Evolutionary conservation across 2,329 filamentous ascomycete genomes (phyloP).

Genomic region (Penicillium brevicompactum): DNA sequence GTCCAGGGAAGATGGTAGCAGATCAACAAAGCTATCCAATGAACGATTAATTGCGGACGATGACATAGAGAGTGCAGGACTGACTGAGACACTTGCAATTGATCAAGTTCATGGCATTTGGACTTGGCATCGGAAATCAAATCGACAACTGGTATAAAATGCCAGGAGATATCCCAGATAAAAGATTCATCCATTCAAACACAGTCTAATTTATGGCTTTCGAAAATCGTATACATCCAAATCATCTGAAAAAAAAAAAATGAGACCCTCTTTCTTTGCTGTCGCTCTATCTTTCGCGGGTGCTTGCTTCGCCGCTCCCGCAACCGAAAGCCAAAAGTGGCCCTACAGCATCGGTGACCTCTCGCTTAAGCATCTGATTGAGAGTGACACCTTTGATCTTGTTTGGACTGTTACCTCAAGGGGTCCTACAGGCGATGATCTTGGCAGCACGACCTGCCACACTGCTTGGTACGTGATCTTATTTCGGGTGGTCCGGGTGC

Average conservation of each 20-base stretch:
- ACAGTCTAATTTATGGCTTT: not conserved
- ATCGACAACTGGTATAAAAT: no score
- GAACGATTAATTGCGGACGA: not conserved
- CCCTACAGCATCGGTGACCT: constrained; percentile 2
- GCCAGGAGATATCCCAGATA: no score
- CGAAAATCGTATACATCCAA: not conserved
- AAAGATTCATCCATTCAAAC: not conserved
- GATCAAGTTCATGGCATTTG: no score
- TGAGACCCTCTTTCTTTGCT: not conserved
- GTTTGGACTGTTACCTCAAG: not conserved
- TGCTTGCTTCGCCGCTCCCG: not conserved
- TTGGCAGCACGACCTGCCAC: not conserved
- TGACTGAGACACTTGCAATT: not conserved
- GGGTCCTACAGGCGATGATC: not conserved
- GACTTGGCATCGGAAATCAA: no score
- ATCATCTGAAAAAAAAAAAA: not conserved
- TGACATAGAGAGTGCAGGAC: not conserved
- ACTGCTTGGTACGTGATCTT: constrained; percentile 1
- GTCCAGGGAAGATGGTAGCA: not conserved
- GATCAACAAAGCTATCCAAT: not conserved
- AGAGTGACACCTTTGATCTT: not conserved
- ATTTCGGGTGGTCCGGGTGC: not conserved
- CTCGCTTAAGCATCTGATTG: not conserved
- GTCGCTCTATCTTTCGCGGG: not conserved
- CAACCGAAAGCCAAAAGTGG: not conserved